These are phyloP conservation scores for Musa beccarii DNA, from an alignment of 176 grass and related monocot species.

Conservation along the genomic window DNA sequence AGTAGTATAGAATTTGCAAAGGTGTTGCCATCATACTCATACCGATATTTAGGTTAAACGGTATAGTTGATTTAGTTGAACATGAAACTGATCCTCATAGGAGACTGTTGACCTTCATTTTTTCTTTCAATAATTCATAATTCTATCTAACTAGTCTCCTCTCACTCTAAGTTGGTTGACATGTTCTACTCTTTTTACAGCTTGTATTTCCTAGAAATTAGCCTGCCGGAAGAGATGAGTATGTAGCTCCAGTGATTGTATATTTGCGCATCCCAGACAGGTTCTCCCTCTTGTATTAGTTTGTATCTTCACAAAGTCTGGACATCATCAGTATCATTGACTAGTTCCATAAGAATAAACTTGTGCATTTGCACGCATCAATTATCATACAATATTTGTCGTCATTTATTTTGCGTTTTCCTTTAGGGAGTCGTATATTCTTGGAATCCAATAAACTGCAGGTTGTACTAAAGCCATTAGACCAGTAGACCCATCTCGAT, in stretches of 20 bases:
- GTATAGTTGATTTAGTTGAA: neutral
- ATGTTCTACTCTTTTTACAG: slow-evolving; percentile 27
- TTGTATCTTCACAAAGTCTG: neutral
- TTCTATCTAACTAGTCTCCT: neutral
- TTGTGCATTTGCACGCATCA: neutral
- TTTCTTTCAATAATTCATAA: neutral
- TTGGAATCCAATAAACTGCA: neutral
- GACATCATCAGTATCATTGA: neutral
- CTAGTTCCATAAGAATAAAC: neutral
- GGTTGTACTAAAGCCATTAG: neutral
- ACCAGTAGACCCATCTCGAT: neutral
- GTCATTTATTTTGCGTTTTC: too few relatives aligned
- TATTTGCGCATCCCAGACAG: neutral
- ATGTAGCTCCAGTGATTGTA: slow-evolving; percentile 14
- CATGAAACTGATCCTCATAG: neutral
- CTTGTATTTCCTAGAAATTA: slow-evolving; percentile 93
- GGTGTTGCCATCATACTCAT: neutral
- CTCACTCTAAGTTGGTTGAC: neutral
- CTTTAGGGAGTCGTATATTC: neutral
- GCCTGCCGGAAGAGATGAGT: slow-evolving; percentile 72
- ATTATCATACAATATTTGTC: too few relatives aligned
- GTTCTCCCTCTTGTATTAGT: neutral
- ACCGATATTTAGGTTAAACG: neutral
- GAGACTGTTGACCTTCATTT: neutral
- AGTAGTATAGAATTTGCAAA: neutral